Base-by-base conservation (phyloP, 2,329 filamentous ascomycete species). In the Fusarium beomiforme region DNA sequence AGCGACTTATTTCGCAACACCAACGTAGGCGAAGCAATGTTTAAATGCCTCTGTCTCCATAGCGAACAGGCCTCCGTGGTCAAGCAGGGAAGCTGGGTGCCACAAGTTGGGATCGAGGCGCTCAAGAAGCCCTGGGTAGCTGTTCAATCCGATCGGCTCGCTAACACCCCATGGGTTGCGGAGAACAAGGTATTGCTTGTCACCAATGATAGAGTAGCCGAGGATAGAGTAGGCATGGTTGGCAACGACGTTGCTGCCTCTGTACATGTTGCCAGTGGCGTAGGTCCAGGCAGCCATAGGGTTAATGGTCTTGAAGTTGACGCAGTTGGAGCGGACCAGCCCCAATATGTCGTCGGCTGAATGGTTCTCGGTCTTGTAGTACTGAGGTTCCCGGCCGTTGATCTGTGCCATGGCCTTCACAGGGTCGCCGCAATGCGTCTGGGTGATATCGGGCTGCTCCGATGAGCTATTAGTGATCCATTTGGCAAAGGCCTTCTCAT, bases 401-500 rank as follows among this genome's bases (percentile, higher is more conserved):
- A 84, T 79, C 77, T 84, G 82, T 7, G 81, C 81, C 82, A 84
- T 83, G 53, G 81, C 81, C 76, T 84, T 84, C 75, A 84, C 73
- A 16, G 82, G 82, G 73, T 84, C 82, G 68, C 83, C 83, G 64
- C 78, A 77, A 76, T 79, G 76, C 8, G 77, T 79, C 72, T 81
- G 78, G 24, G 82, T 84, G 69, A 84, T 78, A 69, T 85, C 82
- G 19, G 83, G 80, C 61, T 78, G 79, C 69, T 81, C 75, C 1
- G 74, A 73, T 47, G 72, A 71, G 69, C 64, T 64, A 23, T 69
- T 67, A 14, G 76, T 79, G 68, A 83, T 77, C 83, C 83, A 85
- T 76, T 83, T 83, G 71, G 83, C 78, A 61, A 84, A 85, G 17
- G 83, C 83, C 79, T 85, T 85, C 78, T 85, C 83, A 75, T 85